phyloP scores from a whole-genome alignment of 768 basidiomycete genomes.

The Collybia mongolica region DNA sequence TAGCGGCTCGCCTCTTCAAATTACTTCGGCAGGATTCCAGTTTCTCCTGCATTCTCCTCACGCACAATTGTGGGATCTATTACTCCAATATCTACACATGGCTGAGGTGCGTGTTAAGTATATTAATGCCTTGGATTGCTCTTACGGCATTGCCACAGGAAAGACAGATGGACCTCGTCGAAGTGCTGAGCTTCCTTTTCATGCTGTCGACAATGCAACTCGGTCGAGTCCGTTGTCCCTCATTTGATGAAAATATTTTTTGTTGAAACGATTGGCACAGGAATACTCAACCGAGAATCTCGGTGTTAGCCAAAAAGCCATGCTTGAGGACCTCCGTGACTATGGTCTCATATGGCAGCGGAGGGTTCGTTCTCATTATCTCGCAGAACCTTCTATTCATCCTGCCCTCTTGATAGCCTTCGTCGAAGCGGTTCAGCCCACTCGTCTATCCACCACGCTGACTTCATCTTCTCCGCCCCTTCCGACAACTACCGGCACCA shows the following conservation, averaged over 20 bases:
- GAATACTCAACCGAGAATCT: constrained; percentile 87
- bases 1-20: constrained; percentile 63
- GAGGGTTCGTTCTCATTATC: constrained; percentile 44
- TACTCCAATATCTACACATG: constrained; percentile 87
- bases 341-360: constrained; percentile 94
- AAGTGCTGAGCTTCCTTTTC: constrained; percentile 91
- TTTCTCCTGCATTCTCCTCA: constrained; percentile 94
- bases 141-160: constrained; percentile 46
- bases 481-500: constrained; percentile 58
- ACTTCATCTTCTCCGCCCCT: constrained; percentile 87
- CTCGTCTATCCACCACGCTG: constrained; percentile 90
- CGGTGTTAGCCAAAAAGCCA: constrained; percentile 76
- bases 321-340: constrained; percentile 90
- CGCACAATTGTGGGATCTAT: constrained; percentile 91
- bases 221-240: constrained; percentile 59
- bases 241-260: constrained; percentile 8
- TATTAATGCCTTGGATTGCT: constrained; percentile 7
- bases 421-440: constrained; percentile 85
- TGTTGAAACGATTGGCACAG: constrained; percentile 33
- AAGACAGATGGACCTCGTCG: constrained; percentile 88
- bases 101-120: constrained; percentile 58
- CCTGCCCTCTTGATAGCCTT: constrained; percentile 40
- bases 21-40: constrained; percentile 95
- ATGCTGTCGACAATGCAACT: constrained; percentile 98
- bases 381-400: constrained; percentile 14